phyloP scores from a whole-genome alignment of 1,139 yeast species.

The Geotrichum fermentans region DNA sequence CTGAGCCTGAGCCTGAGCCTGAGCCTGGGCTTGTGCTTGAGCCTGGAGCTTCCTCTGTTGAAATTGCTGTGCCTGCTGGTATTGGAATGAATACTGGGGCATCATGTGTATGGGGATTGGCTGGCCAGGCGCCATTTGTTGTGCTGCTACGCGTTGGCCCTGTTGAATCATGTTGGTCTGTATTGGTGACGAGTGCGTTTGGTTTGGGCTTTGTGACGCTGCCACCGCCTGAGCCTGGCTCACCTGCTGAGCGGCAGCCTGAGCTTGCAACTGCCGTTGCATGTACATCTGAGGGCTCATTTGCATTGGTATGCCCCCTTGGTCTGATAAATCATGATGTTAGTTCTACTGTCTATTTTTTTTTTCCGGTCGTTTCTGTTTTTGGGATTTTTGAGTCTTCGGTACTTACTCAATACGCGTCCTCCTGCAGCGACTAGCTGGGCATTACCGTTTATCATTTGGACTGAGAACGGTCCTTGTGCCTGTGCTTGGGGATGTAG shows the following conservation, averaged over 20 bases:
- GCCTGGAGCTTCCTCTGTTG: slow-evolving; percentile 20
- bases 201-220: slow-evolving; percentile 8
- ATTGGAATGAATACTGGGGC: slow-evolving; percentile 22
- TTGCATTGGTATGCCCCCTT: slow-evolving; percentile 13
- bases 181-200: slow-evolving; percentile 11
- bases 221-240: slow-evolving; percentile 17
- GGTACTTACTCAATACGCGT: slow-evolving; percentile 15
- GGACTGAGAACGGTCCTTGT: slow-evolving; percentile 12
- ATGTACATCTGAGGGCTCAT: slow-evolving; percentile 21
- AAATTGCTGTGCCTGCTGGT: slow-evolving; percentile 24
- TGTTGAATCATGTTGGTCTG: slow-evolving; percentile 12
- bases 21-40: slow-evolving; percentile 21
- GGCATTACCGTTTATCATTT: slow-evolving; percentile 16
- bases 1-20: slow-evolving; percentile 25
- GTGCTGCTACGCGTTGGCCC: slow-evolving; percentile 5
- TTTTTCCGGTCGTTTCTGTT: too few species aligned
- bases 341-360: neutral
- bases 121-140: slow-evolving; percentile 11
- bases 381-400: neutral
- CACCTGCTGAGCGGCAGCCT: slow-evolving; percentile 6
- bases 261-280: slow-evolving; percentile 13
- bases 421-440: slow-evolving; percentile 11
- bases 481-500: slow-evolving; percentile 11
- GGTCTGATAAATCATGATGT: neutral
- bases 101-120: slow-evolving; percentile 16